Percentiles rank a stretch among this genome's conserved stretches.
These are phyloP conservation scores for Dothideomycetes sp. DNA, from an alignment of 2,329 filamentous ascomycete species.

Conservation along the genomic window DNA sequence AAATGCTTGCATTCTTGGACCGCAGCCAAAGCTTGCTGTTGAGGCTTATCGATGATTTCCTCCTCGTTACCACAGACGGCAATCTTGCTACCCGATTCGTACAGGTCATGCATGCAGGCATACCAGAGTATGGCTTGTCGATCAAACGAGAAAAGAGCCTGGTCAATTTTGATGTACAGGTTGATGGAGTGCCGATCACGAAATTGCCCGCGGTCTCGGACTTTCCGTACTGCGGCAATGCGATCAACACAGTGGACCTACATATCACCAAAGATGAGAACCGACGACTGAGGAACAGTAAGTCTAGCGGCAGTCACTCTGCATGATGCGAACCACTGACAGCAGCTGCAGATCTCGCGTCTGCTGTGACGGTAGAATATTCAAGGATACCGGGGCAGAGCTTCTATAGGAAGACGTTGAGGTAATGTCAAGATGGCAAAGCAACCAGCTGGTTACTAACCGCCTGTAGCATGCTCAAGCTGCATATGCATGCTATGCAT, in stretches of 20 bases:
- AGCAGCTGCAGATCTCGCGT: conserved; percentile 39
- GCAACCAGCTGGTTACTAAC: conserved; percentile 9
- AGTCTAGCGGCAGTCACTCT: too few species aligned
- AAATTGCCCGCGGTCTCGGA: conserved; percentile 27
- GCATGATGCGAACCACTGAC: conserved; percentile 13
- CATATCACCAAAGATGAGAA: conserved; percentile 61
- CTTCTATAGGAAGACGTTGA: conserved; percentile 69
- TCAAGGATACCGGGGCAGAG: conserved; percentile 60
- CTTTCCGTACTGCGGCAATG: conserved; percentile 86
- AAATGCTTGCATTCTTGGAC: conserved; percentile 52
- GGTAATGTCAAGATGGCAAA: too few species aligned
- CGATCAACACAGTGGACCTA: conserved; percentile 64
- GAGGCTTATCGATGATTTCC: conserved; percentile 83
- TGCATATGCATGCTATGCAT: conserved; percentile 76
- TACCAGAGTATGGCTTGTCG: conserved; percentile 68
- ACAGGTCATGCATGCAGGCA: conserved; percentile 65
- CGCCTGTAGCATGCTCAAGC: conserved; percentile 53
- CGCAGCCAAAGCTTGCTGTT: conserved; percentile 56
- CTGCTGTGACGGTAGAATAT: conserved; percentile 71
- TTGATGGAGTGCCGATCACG: conserved; percentile 43
- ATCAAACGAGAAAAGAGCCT: conserved; percentile 72
- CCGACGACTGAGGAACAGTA: conserved; percentile 40
- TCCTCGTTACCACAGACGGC: conserved; percentile 67
- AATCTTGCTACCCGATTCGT: conserved; percentile 62
- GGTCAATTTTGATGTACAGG: conserved; percentile 63